Base-by-base conservation (phyloP, 2,329 filamentous ascomycete species). In the Talaromyces sp. region DNA sequence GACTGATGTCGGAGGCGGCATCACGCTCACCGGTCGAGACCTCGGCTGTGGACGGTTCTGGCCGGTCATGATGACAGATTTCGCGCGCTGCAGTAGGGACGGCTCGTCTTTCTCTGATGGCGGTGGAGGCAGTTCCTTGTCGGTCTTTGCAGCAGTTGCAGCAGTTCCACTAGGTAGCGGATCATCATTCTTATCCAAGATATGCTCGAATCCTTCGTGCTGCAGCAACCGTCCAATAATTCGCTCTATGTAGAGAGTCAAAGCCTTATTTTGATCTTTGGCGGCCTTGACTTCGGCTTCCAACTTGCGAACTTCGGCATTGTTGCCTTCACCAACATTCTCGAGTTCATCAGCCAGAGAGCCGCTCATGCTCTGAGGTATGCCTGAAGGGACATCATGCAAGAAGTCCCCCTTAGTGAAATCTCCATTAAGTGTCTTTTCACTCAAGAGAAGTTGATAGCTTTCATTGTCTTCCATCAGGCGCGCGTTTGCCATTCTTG, bases 391-490 rank as follows among this genome's bases (percentile, higher is more conserved):
- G 50, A 76, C 73, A 62, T 82, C 78, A 64, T 83, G 90, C 81
- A 91, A 87, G 76, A 96, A 92, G 73, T 94, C 90, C 71, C 86
- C 90, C 74, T 90, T 92, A 73, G 86, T 86, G 75, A 97, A 94
- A 74, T 98, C 94, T 35, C 95, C 95, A 74, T 96, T 97, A 66
- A 99, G 85, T 1, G 95, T 98, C 83, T 93, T 94, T 78, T 98
- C 93, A 74, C 93, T 92, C 27, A 99, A 87, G 19, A 99, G 87
- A 43, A 98, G 86, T 79, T 98, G 94, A 79, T 97, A 99, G 79
- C 93, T 96, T 79, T 99, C 95, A 73, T 98, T 98, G 78, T 99
- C 95, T 80, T 99, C 95, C 91, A 97, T 95, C 68, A 99, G 83
- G 54, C 93, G 88, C 65, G 95, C 95, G 75, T 98, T 99, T 70